Evolutionary conservation across 169 alveolate genomes (phyloP).

Genomic region (Cryptosporidium parvum): DNA sequence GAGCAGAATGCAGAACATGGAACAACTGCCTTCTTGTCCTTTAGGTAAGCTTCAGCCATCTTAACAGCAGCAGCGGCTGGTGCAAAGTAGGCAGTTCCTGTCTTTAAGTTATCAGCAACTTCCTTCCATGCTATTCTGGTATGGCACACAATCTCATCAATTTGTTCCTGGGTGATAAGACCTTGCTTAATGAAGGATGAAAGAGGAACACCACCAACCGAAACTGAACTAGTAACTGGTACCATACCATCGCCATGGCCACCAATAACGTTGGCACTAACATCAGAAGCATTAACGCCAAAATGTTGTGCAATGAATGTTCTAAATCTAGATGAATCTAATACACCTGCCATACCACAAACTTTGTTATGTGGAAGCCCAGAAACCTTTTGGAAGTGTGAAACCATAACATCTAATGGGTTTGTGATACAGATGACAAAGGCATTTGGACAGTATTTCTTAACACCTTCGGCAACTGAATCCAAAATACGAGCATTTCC

Average conservation of each 20-base stretch:
- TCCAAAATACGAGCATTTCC: slow-evolving; percentile 80
- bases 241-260: slow-evolving; percentile 88
- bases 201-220: slow-evolving; percentile 84
- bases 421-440: slow-evolving; percentile 84
- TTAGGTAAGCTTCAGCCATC: slow-evolving; percentile 84
- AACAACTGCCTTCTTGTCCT: slow-evolving; percentile 80
- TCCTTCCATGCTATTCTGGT: slow-evolving; percentile 85
- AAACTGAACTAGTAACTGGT: slow-evolving; percentile 81
- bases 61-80: slow-evolving; percentile 84
- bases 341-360: slow-evolving; percentile 85
- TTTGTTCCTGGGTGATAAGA: slow-evolving; percentile 76
- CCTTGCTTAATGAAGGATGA: slow-evolving; percentile 80
- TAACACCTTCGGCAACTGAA: slow-evolving; percentile 81
- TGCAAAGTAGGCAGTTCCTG: slow-evolving; percentile 84
- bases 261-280: slow-evolving; percentile 85
- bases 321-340: slow-evolving; percentile 83
- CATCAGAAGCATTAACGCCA: slow-evolving; percentile 81
- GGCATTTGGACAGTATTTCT: slow-evolving; percentile 83
- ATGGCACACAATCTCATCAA: slow-evolving; percentile 82
- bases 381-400: slow-evolving; percentile 78
- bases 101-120: slow-evolving; percentile 80
- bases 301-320: slow-evolving; percentile 81
- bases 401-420: slow-evolving; percentile 84
- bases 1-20: slow-evolving; percentile 85
- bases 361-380: slow-evolving; percentile 83